Evolutionary conservation across 495 filamentous ascomycete species (phyloP), one percentile per base, ranked within the genome.

Genomic region (Immersiella caudata): DNA sequence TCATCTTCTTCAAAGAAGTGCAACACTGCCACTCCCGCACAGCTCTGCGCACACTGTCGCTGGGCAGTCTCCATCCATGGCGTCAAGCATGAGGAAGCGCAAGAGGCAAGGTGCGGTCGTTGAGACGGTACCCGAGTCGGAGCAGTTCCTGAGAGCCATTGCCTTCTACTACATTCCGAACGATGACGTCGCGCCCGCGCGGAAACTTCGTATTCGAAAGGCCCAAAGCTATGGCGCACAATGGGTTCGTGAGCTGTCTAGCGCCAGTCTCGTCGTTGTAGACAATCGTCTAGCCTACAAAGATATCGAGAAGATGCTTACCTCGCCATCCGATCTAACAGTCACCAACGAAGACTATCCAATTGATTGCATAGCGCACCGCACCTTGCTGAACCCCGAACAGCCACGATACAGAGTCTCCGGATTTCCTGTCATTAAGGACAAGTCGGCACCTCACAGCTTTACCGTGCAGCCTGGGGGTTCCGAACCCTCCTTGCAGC

Each of bases 81-180:
- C 12, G n/a, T 60, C 71, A 20, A 59, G 54, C 16, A 71, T 75
- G 70, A 75, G 72, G 56, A 89, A 89, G 69, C 77, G 86, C 60
- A 90, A 88, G 71, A 75, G 76, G 73, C 73, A 64, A 60, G 74
- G 61, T 11, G 63, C 71, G 1, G 29, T 70, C 6, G 72, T 82
- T 76, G 40, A 56, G 79, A 2, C 52, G 33, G 79, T 87, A 1
- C 86, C 90, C 1, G 87, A 89, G 64, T 74, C 80, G 5, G 79
- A 86, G 64, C 84, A 87, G 70, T 86, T 94, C 12, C 90, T 96
- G 76, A 86, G 83, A 57, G 84, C 80, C 0, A 74, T 91, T 18
- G 78, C 76, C 0, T 92, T 94, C 70, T 93, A 83, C 66, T 99
- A 96, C 75, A 84, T 95, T 25, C 95, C 93, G 0, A 91, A 94